These are phyloP conservation scores for Apiospora hydei DNA, from an alignment of 2,329 filamentous ascomycete genomes.

Conservation along the genomic window DNA sequence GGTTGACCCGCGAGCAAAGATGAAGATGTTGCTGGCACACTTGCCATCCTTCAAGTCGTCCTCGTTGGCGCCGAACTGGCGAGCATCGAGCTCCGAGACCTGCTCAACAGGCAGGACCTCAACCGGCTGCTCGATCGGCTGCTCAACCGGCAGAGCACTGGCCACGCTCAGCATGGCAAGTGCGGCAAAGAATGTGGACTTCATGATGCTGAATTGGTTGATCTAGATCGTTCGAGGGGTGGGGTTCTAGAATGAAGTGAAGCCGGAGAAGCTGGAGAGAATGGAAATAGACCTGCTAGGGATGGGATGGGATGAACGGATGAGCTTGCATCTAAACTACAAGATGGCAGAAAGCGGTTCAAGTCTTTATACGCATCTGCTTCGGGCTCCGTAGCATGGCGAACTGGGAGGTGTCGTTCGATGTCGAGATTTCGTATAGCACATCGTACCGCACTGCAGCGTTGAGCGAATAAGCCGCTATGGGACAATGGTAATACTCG, in stretches of 20 bases:
- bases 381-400: not conserved
- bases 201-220: constrained; percentile 25
- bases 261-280: not conserved
- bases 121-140: not conserved
- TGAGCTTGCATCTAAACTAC: not conserved
- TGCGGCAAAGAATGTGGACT: constrained; percentile 25
- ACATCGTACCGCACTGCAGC: not conserved
- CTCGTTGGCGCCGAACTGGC: constrained; percentile 12
- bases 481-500: not conserved
- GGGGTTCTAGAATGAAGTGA: not conserved
- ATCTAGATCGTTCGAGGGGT: not conserved
- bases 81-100: constrained; percentile 23
- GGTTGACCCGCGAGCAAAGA: constrained; percentile 46
- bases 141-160: constrained; percentile 27
- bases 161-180: constrained; percentile 26
- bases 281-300: not conserved
- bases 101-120: constrained; percentile 26
- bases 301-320: not conserved
- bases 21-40: constrained; percentile 43
- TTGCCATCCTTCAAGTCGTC: constrained; percentile 31
- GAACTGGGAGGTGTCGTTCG: not conserved
- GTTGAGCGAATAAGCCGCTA: not conserved
- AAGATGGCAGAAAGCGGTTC: not conserved
- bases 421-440: not conserved
- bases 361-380: not conserved